Evolutionary conservation across 2,329 filamentous ascomycete genomes (phyloP), one percentile per base, ranked within the genome.

Genomic region (Colletotrichum siamense): DNA sequence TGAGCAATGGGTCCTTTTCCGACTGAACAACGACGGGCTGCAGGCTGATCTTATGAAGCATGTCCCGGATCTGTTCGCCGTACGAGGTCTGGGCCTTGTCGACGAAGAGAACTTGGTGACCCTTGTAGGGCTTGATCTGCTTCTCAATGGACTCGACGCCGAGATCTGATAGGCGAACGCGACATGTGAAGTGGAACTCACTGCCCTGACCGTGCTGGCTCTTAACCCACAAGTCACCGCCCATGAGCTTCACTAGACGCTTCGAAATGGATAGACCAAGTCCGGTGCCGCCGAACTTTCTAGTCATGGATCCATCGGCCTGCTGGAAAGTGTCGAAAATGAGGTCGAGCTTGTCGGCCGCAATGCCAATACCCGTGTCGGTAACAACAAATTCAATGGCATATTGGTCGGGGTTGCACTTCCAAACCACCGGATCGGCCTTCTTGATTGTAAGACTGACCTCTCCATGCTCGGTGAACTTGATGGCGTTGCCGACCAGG

Each of bases 311-410:
- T 49, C 96, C 96, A 83, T 99, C 97, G 24, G 97, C 97, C 87
- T 99, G 97, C 85, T 98, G 96, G 92, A 99, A 99, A 1, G 96
- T 99, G 86, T 99, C 97, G 86, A 99, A 99, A 83, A 99, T 99
- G 79, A 99, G 89, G 83, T 98, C 96, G 69, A 99, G 91, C 87
- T 99, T 99, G 86, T 99, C 96, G 79, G 94, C 92, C 81, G 96
- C 95, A 81, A 99, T 99, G 81, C 97, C 97, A 81, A 99, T 99
- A 80, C 97, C 97, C 44, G 97, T 99, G 84, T 99, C 97, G 24
- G 95, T 95, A 39, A 99, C 97, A 71, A 96, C 94, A 85, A 99
- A 99, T 86, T 99, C 96, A 83, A 98, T 96, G 32, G 96, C 94
- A 80, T 98, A 98, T 84, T 98, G 95, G 80, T 94, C 93, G 13